Evolutionary conservation across 2,329 filamentous ascomycete species (phyloP).

Genomic region (Claviceps capensis): DNA sequence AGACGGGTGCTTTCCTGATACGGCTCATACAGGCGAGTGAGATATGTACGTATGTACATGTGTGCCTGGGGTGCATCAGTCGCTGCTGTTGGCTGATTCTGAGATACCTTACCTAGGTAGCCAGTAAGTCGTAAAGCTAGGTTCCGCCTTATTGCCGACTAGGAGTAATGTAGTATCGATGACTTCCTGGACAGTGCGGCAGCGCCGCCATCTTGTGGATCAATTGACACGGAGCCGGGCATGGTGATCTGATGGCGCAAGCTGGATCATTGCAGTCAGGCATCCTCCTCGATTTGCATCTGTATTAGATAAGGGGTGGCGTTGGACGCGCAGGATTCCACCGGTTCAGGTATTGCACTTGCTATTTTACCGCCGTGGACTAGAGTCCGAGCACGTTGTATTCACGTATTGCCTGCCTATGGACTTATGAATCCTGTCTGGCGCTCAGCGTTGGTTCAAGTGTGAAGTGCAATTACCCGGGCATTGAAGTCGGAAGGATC

Average conservation of each 20-base stretch:
- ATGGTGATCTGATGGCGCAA: background rate
- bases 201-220: background rate
- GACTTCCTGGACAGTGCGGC: background rate
- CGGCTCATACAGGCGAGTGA: background rate
- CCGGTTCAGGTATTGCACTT: background rate
- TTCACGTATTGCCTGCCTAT: background rate
- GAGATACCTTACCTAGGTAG: too few species aligned
- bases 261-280: background rate
- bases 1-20: background rate
- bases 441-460: background rate
- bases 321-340: background rate
- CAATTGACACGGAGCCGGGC: background rate
- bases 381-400: too few species aligned
- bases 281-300: background rate
- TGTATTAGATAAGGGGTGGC: too few species aligned
- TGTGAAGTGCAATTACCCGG: too few species aligned
- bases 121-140: background rate
- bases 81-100: too few species aligned
- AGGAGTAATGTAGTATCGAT: too few species aligned
- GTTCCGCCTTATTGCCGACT: background rate
- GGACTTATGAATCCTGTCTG: background rate
- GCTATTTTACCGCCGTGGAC: background rate
- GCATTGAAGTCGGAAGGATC: too few species aligned
- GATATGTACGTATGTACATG: background rate
- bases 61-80: too few species aligned